Percentiles rank a stretch among this genome's conserved stretches.
Evolutionary conservation across 768 basidiomycete species (phyloP).

Genomic region (Coprinopsis sp.): DNA sequence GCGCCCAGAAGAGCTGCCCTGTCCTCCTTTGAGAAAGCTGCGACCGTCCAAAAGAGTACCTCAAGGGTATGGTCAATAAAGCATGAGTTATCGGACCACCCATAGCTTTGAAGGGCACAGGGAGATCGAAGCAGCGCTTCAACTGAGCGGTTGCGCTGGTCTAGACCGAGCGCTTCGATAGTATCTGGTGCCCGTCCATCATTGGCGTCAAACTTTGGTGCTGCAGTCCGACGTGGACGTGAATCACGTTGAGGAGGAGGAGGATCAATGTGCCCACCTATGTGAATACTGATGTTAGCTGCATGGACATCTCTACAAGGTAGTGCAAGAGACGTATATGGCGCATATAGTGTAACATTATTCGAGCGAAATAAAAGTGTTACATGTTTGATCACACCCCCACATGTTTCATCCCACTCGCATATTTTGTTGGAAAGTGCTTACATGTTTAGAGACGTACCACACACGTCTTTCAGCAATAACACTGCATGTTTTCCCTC

Average conservation of each 20-base stretch:
- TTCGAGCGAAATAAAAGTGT: background rate
- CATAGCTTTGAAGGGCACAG: background rate
- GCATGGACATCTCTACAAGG: too few relatives aligned
- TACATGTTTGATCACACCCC: background rate
- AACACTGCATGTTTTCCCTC: too few relatives aligned
- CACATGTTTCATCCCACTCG: too few relatives aligned
- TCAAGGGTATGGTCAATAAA: background rate
- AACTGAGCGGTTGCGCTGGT: too few relatives aligned
- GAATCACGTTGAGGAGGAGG: background rate
- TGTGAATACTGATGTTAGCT: too few relatives aligned
- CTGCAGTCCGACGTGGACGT: background rate
- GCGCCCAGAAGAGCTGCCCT: too few relatives aligned
- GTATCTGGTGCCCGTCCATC: conserved; percentile 2
- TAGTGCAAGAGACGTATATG: background rate
- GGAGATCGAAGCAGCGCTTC: background rate
- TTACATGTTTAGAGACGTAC: too few relatives aligned
- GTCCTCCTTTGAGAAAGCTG: too few relatives aligned
- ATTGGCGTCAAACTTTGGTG: background rate
- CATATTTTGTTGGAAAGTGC: too few relatives aligned
- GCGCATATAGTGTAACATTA: too few relatives aligned
- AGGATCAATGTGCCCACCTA: background rate
- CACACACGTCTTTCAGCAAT: too few relatives aligned
- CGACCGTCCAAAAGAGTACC: background rate
- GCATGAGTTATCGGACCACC: background rate
- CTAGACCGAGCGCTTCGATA: background rate